A percentile compares a stretch with the other conserved stretches of the same genome.
phyloP scores from a whole-genome alignment of 352 stramenopile genomes.

The Aphanomyces cochlioides region DNA sequence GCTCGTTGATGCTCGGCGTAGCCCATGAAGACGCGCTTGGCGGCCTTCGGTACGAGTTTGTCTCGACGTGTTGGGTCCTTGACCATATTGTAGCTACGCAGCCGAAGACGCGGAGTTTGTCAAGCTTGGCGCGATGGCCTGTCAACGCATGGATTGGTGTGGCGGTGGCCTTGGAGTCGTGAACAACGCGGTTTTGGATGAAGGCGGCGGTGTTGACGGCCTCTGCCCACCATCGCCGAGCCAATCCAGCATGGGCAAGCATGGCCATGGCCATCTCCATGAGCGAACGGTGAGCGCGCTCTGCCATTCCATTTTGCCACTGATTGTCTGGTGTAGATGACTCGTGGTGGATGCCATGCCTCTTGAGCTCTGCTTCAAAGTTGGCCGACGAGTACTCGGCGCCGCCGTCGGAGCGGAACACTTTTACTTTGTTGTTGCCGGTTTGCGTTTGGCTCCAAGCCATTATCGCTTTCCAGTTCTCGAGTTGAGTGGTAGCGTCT shows the following conservation, averaged over 20 bases:
- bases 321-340: conserved; percentile 33
- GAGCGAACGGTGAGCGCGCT: too few relatives aligned
- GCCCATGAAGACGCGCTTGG: conserved; percentile 33
- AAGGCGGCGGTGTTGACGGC: too few relatives aligned
- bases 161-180: background rate
- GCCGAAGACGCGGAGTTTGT: conserved; percentile 35
- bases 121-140: conserved; percentile 25
- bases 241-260: too few relatives aligned
- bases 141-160: conserved; percentile 36
- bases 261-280: too few relatives aligned
- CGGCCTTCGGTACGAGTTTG: conserved; percentile 35
- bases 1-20: conserved; percentile 32
- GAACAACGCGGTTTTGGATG: background rate
- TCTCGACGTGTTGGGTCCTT: conserved; percentile 28
- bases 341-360: conserved; percentile 36
- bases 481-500: conserved; percentile 5
- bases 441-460: conserved; percentile 31
- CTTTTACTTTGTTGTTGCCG: conserved; percentile 29
- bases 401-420: too few relatives aligned
- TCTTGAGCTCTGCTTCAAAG: conserved; percentile 18
- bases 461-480: background rate
- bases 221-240: too few relatives aligned
- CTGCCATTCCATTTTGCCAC: too few relatives aligned
- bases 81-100: conserved; percentile 37
- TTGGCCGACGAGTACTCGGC: conserved; percentile 34